These are phyloP conservation scores for Puccinia horiana DNA, from an alignment of 1,284 basidiomycete species.

Conservation along the genomic window DNA sequence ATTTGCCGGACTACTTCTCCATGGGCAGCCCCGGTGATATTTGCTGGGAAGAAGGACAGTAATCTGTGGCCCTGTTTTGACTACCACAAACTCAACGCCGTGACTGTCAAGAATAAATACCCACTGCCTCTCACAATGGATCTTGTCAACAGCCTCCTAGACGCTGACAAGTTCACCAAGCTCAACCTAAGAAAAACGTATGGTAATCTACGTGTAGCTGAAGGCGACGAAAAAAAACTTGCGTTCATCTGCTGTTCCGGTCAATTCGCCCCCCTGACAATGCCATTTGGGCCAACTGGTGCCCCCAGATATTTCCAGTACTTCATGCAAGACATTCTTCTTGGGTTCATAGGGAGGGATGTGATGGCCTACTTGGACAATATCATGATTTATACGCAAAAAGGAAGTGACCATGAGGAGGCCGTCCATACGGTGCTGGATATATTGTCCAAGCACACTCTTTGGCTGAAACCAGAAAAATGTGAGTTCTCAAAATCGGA, in stretches of 20 bases:
- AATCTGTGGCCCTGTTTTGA: conserved; percentile 60
- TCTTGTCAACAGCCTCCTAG: background rate
- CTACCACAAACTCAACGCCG: conserved; percentile 61
- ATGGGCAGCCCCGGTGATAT: conserved; percentile 61
- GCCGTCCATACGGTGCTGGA: background rate
- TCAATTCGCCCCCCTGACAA: background rate
- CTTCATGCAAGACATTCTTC: conserved; percentile 22
- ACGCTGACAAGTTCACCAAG: background rate
- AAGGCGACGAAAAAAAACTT: background rate
- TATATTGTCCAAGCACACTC: background rate
- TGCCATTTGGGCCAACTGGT: background rate
- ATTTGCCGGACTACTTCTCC: conserved; percentile 60
- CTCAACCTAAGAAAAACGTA: background rate
- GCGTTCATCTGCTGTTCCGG: background rate
- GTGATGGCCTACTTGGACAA: background rate
- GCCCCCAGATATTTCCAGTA: background rate
- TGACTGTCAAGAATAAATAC: conserved; percentile 16
- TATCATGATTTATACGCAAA: conserved; percentile 3
- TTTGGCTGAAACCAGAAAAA: background rate
- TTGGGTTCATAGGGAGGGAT: background rate
- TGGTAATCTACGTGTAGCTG: background rate
- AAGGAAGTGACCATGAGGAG: background rate
- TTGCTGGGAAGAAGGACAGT: conserved; percentile 63
- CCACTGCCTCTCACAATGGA: background rate
- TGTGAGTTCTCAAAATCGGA: background rate